Evolutionary conservation across 352 stramenopile genomes (phyloP).

Genomic region (Globisporangium carolinianum): DNA sequence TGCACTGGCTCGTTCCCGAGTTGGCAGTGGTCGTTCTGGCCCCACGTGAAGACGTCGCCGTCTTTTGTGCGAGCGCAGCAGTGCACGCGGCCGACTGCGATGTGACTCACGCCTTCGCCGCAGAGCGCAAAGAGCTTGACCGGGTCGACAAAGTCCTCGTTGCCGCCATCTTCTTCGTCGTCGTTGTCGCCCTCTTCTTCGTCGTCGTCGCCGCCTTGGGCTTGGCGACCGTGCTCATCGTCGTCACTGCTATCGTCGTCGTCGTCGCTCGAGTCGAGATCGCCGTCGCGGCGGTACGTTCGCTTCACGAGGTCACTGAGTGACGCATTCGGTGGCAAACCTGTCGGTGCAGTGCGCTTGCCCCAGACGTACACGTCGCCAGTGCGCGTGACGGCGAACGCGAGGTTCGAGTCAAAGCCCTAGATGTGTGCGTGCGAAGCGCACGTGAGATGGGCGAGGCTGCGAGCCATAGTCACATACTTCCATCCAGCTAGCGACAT

Average conservation of each 20-base stretch:
- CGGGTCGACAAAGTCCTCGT: conserved; percentile 65
- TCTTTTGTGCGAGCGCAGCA: conserved; percentile 73
- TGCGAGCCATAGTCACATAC: neutral
- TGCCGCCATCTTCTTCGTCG: conserved; percentile 35
- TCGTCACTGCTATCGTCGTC: conserved; percentile 16
- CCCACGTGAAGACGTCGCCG: conserved; percentile 80
- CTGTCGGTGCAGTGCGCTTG: conserved; percentile 52
- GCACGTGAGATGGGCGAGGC: neutral
- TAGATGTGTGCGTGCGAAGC: conserved; percentile 8
- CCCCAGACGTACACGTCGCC: conserved; percentile 81
- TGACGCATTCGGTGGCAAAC: conserved; percentile 28
- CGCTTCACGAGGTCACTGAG: conserved; percentile 23
- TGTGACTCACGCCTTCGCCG: conserved; percentile 59
- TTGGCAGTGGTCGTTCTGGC: conserved; percentile 79
- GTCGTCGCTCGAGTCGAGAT: conserved; percentile 47
- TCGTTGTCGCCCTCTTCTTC: conserved; percentile 13
- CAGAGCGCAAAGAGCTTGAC: conserved; percentile 58
- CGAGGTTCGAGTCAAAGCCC: conserved; percentile 80
- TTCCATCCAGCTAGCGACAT: neutral
- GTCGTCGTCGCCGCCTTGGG: neutral
- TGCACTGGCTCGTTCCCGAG: conserved; percentile 60
- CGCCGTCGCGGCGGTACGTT: conserved; percentile 24
- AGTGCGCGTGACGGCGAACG: conserved; percentile 59
- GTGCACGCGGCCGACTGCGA: conserved; percentile 70
- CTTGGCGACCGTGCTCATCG: conserved; percentile 2